Evolutionary conservation across 129 eudicot genomes (phyloP).

Genomic region (Artemisia tridentata): DNA sequence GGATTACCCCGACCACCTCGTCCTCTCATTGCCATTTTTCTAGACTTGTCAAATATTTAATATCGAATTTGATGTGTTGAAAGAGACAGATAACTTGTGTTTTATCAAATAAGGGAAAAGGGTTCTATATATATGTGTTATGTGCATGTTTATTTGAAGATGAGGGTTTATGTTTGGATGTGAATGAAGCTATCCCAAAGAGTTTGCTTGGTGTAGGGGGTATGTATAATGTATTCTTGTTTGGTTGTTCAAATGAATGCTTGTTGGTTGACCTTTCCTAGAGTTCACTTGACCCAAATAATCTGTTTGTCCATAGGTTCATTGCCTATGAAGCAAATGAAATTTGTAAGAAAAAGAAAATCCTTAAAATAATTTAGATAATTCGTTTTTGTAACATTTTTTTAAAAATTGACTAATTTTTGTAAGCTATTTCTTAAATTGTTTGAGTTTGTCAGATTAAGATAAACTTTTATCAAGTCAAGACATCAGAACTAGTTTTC

Average conservation of each 20-base stretch:
- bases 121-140: neutral
- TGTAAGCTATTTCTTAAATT: no score
- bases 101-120: neutral
- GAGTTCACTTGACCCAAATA: constrained; percentile 25
- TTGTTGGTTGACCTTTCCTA: constrained; percentile 29
- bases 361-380: neutral
- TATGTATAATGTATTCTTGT: constrained; percentile 22
- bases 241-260: constrained; percentile 19
- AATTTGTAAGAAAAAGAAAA: no score
- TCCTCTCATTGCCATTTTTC: constrained; percentile 62
- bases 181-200: constrained; percentile 25
- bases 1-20: constrained; percentile 38
- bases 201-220: constrained; percentile 28
- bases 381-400: neutral
- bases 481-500: no score
- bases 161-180: constrained; percentile 15
- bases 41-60: neutral
- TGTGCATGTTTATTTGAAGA: neutral
- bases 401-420: neutral
- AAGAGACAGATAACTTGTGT: constrained; percentile 15
- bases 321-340: constrained; percentile 13
- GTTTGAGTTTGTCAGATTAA: no score
- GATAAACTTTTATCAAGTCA: no score
- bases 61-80: constrained; percentile 3
- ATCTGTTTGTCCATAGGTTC: neutral